Evolutionary conservation across 192 early-diverging fungal genomes (phyloP), one percentile per base, ranked within the genome.

Genomic region (Backusella tarrabulga): DNA sequence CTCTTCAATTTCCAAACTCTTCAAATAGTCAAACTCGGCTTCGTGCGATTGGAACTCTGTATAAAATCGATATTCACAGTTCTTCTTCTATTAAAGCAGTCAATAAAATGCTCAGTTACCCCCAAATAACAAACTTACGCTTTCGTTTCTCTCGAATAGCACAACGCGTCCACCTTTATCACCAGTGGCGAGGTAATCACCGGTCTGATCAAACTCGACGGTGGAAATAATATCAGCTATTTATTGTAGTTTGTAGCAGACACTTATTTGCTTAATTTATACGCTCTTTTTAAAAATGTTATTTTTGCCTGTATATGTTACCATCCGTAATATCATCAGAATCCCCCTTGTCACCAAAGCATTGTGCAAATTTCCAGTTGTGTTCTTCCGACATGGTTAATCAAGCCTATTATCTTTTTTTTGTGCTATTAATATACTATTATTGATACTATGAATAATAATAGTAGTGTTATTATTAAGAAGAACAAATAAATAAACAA

Each of bases 11-110:
- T 97, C 96, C 81, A 97, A 83, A 83, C 91, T 93, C 87, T 97
- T 97, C 63, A 97, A 86, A 81, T 97, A 97, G 83, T 97, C 96
- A 77, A 97, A 97, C 83, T 97, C 95, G 35, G 96, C 95, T 87
- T 97, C 96, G 82, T 97, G 96, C 60, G 96, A 97, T 83, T 97
- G 96, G 74, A 97, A 97, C 83, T 97, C 96, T 73, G 96, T 96
- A 77, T 94, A 93, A 77, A 97, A 97, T 85, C 96, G 96, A 90
- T 97, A 97, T 85, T 97, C 96, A 87, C 96, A 97, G 21, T 91
- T 90, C 80, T 96, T 94, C 85, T 97, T 97, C 95, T 97, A 84
- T 44, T 77, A 35, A 41, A n/a, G 21, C 7, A 35, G 68, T 40
- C n/a, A 26, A 41, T 54, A 75, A 3, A 14, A 2, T 40, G 11